Conservation (phyloP, 2,329 filamentous ascomycete genomes). For the Botrytis paeoniae region DNA sequence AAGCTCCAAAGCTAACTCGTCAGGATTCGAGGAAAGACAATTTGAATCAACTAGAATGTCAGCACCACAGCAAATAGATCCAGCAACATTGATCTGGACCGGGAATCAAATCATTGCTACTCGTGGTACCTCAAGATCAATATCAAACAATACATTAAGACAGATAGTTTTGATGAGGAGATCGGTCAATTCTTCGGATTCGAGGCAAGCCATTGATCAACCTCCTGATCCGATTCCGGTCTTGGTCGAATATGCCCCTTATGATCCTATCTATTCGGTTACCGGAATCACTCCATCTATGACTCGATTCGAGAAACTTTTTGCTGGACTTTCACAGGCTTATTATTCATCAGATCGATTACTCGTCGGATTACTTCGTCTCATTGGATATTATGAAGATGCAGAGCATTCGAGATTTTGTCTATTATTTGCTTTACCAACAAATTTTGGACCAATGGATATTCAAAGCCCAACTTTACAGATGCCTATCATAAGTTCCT, state of each 20-base stretch:
- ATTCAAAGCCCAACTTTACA: conserved; percentile 47
- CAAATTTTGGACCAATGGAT: conserved; percentile 57
- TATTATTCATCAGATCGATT: conserved; percentile 50
- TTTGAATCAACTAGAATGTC: conserved; percentile 61
- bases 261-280: conserved; percentile 59
- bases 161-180: conserved; percentile 38
- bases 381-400: conserved; percentile 73
- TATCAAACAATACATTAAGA: conserved; percentile 38
- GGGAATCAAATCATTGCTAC: conserved; percentile 29
- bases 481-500: conserved; percentile 43
- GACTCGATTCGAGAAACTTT: conserved; percentile 62
- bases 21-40: conserved; percentile 38
- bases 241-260: conserved; percentile 68
- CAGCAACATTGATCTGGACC: conserved; percentile 49
- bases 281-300: conserved; percentile 64
- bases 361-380: conserved; percentile 57
- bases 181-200: conserved; percentile 27
- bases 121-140: conserved; percentile 20
- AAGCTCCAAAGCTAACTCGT: conserved; percentile 23
- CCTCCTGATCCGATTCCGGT: conserved; percentile 44
- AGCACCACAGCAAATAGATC: conserved; percentile 59
- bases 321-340: conserved; percentile 47
- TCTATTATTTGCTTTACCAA: conserved; percentile 71
- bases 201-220: conserved; percentile 27
- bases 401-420: conserved; percentile 67